Conservation (phyloP, 805 yeast species). For the Candida boleticola region DNA sequence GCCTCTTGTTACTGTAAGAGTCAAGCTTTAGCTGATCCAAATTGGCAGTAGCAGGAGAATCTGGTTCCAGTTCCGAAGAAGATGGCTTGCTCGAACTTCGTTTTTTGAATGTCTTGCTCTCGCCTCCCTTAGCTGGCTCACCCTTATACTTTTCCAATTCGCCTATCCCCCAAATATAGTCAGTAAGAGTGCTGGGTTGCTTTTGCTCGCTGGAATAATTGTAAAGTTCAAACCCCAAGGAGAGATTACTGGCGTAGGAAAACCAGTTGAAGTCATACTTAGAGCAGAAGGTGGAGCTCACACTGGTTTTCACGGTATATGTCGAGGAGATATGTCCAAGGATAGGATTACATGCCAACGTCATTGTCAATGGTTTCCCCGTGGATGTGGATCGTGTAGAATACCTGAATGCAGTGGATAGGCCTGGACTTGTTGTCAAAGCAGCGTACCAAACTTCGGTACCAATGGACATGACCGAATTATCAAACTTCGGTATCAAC, state of each 20-base stretch:
- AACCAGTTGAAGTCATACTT: constrained; percentile 86
- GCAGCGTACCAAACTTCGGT: constrained; percentile 89
- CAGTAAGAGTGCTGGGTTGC: not conserved
- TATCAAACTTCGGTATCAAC: constrained; percentile 46
- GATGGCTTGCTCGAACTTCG: not conserved
- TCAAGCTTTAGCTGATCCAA: not conserved
- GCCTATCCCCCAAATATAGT: constrained; percentile 1
- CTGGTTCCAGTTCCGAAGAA: not conserved
- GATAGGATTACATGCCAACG: constrained; percentile 83
- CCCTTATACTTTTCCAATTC: not conserved
- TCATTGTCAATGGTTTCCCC: constrained; percentile 86
- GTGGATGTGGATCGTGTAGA: constrained; percentile 82
- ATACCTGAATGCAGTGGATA: constrained; percentile 82
- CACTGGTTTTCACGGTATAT: constrained; percentile 78
- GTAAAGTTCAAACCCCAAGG: constrained; percentile 86
- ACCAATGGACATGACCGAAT: constrained; percentile 72
- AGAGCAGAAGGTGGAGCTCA: constrained; percentile 74
- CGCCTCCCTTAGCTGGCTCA: not conserved
- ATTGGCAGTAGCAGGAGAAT: too few relatives aligned
- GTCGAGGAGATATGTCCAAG: constrained; percentile 87
- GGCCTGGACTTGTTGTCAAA: constrained; percentile 80
- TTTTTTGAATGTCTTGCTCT: not conserved
- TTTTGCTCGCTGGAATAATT: constrained; percentile 26
- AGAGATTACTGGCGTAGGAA: constrained; percentile 83
- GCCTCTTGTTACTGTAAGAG: not conserved